Percentiles rank a stretch among this genome's conserved stretches.
These are phyloP conservation scores for Ilyonectria sp. DNA, from an alignment of 2,329 filamentous ascomycete genomes.

Conservation along the genomic window DNA sequence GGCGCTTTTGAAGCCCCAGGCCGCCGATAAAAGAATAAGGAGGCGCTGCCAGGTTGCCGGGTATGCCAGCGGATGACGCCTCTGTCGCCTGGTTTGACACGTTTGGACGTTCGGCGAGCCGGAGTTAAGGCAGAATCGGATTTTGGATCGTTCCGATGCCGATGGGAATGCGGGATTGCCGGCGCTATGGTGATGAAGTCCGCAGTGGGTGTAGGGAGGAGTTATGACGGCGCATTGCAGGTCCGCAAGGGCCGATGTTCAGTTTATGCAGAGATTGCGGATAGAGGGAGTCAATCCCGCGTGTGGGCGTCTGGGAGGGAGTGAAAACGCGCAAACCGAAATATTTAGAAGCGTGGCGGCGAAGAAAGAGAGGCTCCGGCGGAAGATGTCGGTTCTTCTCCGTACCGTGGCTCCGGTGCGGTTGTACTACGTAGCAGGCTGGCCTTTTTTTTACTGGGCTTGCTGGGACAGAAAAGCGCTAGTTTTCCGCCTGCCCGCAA, in stretches of 20 bases:
- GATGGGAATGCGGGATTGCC: conserved; percentile 28
- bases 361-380: conserved; percentile 18
- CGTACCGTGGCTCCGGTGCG: conserved; percentile 1
- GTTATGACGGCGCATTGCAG: conserved; percentile 37
- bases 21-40: conserved; percentile 24
- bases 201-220: conserved; percentile 32
- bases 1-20: conserved; percentile 45
- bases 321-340: not conserved
- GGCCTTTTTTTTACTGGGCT: conserved; percentile 1
- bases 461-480: conserved; percentile 10
- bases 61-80: conserved; percentile 45
- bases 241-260: not conserved
- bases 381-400: conserved; percentile 45
- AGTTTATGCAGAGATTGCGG: not conserved
- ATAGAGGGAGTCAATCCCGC: not conserved
- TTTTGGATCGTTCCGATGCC: conserved; percentile 42
- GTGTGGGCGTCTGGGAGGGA: not conserved
- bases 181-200: conserved; percentile 36
- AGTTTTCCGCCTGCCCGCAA: conserved; percentile 11
- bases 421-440: not conserved
- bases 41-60: conserved; percentile 27
- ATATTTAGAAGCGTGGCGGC: not conserved
- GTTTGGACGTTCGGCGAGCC: conserved; percentile 22
- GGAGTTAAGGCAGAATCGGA: conserved; percentile 47
- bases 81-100: conserved; percentile 26